Percentiles rank a stretch among this genome's conserved stretches.
Conservation (phyloP, 306 rosid species). For the Rubus parviflorus region DNA sequence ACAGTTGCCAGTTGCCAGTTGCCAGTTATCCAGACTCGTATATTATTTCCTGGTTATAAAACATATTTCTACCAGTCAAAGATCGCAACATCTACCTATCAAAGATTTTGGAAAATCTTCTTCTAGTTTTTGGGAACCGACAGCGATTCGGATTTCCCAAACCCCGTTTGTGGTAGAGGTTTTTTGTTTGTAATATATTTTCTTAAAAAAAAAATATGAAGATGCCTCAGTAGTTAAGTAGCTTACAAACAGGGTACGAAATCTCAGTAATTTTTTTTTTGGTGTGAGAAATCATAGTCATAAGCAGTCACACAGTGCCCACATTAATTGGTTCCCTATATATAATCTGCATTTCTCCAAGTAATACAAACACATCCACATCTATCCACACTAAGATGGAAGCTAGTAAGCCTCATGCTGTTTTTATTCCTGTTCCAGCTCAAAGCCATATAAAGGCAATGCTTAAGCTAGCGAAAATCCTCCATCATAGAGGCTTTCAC, state of each 20-base stretch:
- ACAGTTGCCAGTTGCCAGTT: neutral
- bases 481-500: conserved; percentile 18
- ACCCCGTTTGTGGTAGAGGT: no score
- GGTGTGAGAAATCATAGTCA: no score
- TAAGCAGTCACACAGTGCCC: no score
- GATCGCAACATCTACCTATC: neutral
- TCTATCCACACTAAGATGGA: neutral
- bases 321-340: neutral
- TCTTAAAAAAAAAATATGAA: neutral
- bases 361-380: neutral
- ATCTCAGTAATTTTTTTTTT: no score
- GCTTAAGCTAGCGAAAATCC: conserved; percentile 10
- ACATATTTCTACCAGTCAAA: no score
- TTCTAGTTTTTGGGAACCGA: no score
- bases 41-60: no score
- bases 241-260: neutral
- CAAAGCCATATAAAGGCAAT: conserved; percentile 20
- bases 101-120: neutral
- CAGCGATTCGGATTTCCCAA: no score
- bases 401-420: conserved; percentile 6
- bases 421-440: conserved; percentile 3
- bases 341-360: neutral
- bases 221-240: neutral
- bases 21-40: no score
- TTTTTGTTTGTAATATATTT: no score